Conservation (phyloP, 768 basidiomycete genomes). For the Nidularia sp. region DNA sequence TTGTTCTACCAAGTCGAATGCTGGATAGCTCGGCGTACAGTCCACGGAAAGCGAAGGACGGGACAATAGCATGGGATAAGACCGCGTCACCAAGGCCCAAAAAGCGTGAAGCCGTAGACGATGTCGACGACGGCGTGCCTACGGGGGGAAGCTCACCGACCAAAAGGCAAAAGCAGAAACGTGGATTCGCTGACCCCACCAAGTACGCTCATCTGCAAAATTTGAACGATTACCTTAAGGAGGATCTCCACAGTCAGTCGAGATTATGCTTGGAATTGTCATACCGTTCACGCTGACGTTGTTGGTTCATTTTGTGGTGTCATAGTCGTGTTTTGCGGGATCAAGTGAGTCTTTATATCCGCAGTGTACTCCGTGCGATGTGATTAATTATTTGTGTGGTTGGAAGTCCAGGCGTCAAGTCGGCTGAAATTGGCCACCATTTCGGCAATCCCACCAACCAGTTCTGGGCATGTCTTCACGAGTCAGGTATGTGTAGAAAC, state of each 20-base stretch:
- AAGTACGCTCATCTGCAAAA: constrained; percentile 10
- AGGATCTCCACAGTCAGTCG: constrained; percentile 50
- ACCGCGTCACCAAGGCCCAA: not conserved
- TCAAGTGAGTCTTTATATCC: constrained; percentile 51
- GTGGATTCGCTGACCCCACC: not conserved
- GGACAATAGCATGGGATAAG: not conserved
- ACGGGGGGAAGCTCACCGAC: not conserved
- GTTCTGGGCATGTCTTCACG: constrained; percentile 73
- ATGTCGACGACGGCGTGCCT: not conserved
- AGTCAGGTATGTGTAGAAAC: constrained; percentile 43
- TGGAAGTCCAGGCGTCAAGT: constrained; percentile 61
- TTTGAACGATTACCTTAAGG: constrained; percentile 8
- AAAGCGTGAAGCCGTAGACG: not conserved
- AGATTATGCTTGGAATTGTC: not conserved
- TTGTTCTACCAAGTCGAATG: not conserved
- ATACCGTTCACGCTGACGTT: not conserved
- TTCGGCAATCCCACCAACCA: constrained; percentile 80
- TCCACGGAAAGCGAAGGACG: not conserved
- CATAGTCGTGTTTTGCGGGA: constrained; percentile 79
- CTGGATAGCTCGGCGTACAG: not conserved
- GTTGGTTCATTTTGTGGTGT: not conserved
- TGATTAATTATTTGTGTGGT: not conserved
- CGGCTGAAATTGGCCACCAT: constrained; percentile 71
- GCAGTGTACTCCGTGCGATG: not conserved
- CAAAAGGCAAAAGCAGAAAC: not conserved